Evolutionary conservation across 345 rosid species (phyloP), one percentile per base, ranked within the genome.

Genomic region (Corchorus capsularis): DNA sequence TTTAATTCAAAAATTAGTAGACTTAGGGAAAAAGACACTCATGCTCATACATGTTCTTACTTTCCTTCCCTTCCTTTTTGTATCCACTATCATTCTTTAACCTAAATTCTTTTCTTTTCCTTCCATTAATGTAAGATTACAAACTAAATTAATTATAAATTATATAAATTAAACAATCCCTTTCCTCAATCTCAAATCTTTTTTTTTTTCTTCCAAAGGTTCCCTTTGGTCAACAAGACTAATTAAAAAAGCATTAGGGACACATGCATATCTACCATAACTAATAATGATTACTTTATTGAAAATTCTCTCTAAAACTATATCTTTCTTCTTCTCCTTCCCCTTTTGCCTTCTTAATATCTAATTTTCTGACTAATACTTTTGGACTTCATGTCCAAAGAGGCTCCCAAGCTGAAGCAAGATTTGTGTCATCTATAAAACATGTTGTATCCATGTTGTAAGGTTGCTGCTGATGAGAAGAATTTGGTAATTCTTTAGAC

Each of bases 351-450:
- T 0, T 9, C n/a, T 64, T 8, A 66, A 17, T 45, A 12, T 67
- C 19, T 67, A 46, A 8, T 10, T 53, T n/a, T 20, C 41, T 19
- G 39, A 68, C 55, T 20, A 32, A 27, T 27, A 27, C 27, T 27
- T 52, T 34, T 63, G 46, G 56, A 43, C 20, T 20, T 81, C 84
- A 86, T 10, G 88, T 75, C 92, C 90, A 89, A 0, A 89, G 90
- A 19, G 89, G 83, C 15, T 89, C 94, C 92, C 91, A 86, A 1
- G 85, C 61, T 2, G 89, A 78, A 69, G 74, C 83, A 32, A 88
- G 41, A 60, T 63, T 78, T 32, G 11, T 75, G 66, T 88, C 94
- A 17, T 90, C 91, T 3, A 81, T 73, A 63, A 89, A 89, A 76
- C 87, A 87, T 22, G 77, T 80, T 1, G 86, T 82, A 57, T 90